A percentile compares a stretch with the other conserved stretches of the same genome.
These are phyloP conservation scores for Pancytospora philotis DNA, from an alignment of 371 early-diverging fungal genomes.

Conservation along the genomic window DNA sequence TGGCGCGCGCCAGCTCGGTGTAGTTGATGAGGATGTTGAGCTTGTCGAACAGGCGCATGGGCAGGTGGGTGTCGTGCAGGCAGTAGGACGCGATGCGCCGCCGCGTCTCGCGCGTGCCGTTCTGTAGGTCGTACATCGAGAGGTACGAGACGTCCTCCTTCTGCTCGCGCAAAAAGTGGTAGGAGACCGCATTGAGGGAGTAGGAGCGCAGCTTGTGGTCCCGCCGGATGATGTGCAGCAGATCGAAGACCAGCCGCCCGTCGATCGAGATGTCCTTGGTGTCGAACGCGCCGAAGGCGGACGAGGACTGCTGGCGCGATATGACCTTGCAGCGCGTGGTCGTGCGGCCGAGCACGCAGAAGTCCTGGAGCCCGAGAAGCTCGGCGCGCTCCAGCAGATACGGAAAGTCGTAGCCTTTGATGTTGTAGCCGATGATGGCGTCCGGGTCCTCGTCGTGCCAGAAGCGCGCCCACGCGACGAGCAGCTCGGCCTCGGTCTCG, in stretches of 20 bases:
- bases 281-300: slow-evolving; percentile 80
- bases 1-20: slow-evolving; percentile 95
- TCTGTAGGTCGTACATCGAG: slow-evolving; percentile 85
- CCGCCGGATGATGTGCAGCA: slow-evolving; percentile 83
- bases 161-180: slow-evolving; percentile 89
- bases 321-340: slow-evolving; percentile 64
- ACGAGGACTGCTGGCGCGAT: slow-evolving; percentile 73
- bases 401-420: slow-evolving; percentile 89
- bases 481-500: slow-evolving; percentile 70
- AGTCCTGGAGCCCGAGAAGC: slow-evolving; percentile 64
- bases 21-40: slow-evolving; percentile 91
- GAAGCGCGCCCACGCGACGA: slow-evolving; percentile 66
- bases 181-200: slow-evolving; percentile 86
- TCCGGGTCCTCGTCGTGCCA: slow-evolving; percentile 74
- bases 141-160: slow-evolving; percentile 98
- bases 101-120: slow-evolving; percentile 83
- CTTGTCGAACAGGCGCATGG: slow-evolving; percentile 82
- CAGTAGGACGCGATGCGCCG: slow-evolving; percentile 93
- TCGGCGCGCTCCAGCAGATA: slow-evolving; percentile 84
- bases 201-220: slow-evolving; percentile 92
- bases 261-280: slow-evolving; percentile 74
- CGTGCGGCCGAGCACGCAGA: slow-evolving; percentile 72
- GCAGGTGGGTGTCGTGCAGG: slow-evolving; percentile 91
- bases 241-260: slow-evolving; percentile 85
- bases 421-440: slow-evolving; percentile 95